Conservation (phyloP, 2,329 filamentous ascomycete genomes). For the Fusarium dimerum region DNA sequence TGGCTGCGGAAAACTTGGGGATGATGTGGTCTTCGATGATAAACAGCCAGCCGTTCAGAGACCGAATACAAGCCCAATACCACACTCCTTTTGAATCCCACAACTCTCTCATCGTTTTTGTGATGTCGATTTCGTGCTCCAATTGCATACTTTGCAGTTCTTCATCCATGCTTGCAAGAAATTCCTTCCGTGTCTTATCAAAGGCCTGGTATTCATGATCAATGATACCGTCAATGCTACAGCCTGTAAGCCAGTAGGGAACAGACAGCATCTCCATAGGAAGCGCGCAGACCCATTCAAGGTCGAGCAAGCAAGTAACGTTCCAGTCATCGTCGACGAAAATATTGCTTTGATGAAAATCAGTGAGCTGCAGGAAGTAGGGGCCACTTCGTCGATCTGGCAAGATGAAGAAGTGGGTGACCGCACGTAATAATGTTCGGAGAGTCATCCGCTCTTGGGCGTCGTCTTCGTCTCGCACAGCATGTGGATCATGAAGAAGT, state of each 20-base stretch:
- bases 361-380: slow-evolving; percentile 31
- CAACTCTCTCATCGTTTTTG: slow-evolving; percentile 9
- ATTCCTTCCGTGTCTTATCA: slow-evolving; percentile 11
- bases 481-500: slow-evolving; percentile 31
- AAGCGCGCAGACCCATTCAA: slow-evolving; percentile 35
- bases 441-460: slow-evolving; percentile 31
- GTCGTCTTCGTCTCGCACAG: slow-evolving; percentile 27
- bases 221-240: slow-evolving; percentile 19
- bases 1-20: slow-evolving; percentile 13
- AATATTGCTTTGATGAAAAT: slow-evolving; percentile 37
- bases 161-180: slow-evolving; percentile 16
- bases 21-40: slow-evolving; percentile 22
- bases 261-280: slow-evolving; percentile 33
- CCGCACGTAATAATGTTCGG: slow-evolving; percentile 24
- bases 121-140: slow-evolving; percentile 15
- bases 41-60: slow-evolving; percentile 21
- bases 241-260: slow-evolving; percentile 34
- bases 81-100: slow-evolving; percentile 25
- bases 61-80: slow-evolving; percentile 22
- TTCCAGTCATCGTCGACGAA: slow-evolving; percentile 38
- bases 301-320: slow-evolving; percentile 34
- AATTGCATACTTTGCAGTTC: slow-evolving; percentile 3
- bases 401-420: slow-evolving; percentile 30
- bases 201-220: slow-evolving; percentile 13
- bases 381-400: slow-evolving; percentile 24